Evolutionary conservation across 805 yeast species (phyloP), one percentile per base, ranked within the genome.

Genomic region (Metschnikowia anglica): DNA sequence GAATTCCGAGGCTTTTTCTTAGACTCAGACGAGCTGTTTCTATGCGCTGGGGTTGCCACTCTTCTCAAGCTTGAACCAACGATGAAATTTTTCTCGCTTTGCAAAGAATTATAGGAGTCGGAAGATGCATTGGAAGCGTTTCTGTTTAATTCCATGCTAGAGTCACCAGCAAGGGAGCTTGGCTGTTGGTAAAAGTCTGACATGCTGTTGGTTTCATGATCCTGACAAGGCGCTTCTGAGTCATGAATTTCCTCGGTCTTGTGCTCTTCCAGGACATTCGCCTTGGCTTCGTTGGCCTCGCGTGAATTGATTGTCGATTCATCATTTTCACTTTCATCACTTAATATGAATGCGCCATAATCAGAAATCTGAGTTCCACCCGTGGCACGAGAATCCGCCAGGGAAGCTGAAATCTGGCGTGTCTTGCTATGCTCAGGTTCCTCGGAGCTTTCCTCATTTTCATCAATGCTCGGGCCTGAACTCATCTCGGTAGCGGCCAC

Each of bases 61-160:
- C 54, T 36, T 34, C 44, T 26, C 25, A 46, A 41, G 16, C 44
- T 40, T 15, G 47, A 41, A 5, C 51, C 47, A n/a, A 52, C 56
- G n/a, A 30, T 38, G 34, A 52, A 50, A 27, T 52, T 41, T 25
- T 46, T 46, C 23, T 60, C 67, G 39, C 68, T 62, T 37, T 61
- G 63, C 41, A 66, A 58, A 8, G 70, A 64, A 43, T 58, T 56
- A 46, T 47, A 57, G 2, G 70, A 66, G 8, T 38, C 35, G 11
- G 51, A 37, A 24, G 56, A 49, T 5, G 54, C 53, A 3, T 44
- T 23, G 2, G 56, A 49, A 5, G 37, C 25, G 13, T 49, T 43
- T 18, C 53, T 24, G 44, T 39, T 32, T 18, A 44, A 29, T 3
- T 20, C 38, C 4, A 19, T 8, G 13, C n/a, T 19, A 2, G n/a